These are phyloP conservation scores for Sordariomycetes sp. DNA, from an alignment of 2,329 filamentous ascomycete genomes.

Conservation along the genomic window DNA sequence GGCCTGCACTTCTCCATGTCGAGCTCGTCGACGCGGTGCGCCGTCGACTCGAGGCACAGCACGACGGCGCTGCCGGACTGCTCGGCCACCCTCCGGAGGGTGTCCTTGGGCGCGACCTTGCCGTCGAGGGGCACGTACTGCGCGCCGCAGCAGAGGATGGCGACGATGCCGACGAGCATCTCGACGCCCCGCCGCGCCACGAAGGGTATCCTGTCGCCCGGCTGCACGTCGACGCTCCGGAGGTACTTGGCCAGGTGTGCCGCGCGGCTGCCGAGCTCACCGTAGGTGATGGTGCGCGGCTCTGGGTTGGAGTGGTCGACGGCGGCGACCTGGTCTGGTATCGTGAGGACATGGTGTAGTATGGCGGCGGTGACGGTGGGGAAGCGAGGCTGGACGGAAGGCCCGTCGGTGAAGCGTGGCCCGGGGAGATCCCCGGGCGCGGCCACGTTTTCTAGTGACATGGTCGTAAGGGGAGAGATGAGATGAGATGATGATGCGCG, in stretches of 20 bases:
- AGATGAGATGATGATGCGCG: not conserved
- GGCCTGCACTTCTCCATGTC: slow-evolving; percentile 7
- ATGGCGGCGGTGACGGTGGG: slow-evolving; percentile 26
- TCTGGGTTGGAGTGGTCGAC: slow-evolving; percentile 20
- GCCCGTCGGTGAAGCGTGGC: slow-evolving; percentile 11
- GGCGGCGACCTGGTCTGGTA: slow-evolving; percentile 26
- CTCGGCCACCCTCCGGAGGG: slow-evolving; percentile 35
- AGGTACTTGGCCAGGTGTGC: slow-evolving; percentile 31
- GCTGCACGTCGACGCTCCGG: slow-evolving; percentile 23
- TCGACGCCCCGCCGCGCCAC: slow-evolving; percentile 43
- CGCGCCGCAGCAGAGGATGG: slow-evolving; percentile 43
- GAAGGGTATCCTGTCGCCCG: slow-evolving; percentile 38
- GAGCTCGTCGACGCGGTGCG: slow-evolving; percentile 18
- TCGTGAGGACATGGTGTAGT: slow-evolving; percentile 22
- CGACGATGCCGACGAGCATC: slow-evolving; percentile 47
- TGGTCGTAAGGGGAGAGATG: not conserved
- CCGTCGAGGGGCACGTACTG: slow-evolving; percentile 52
- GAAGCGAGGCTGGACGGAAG: slow-evolving; percentile 19
- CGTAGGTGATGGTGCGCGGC: slow-evolving; percentile 28
- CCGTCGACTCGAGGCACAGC: slow-evolving; percentile 32
- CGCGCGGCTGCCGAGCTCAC: slow-evolving; percentile 27
- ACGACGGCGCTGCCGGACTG: slow-evolving; percentile 30
- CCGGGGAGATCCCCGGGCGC: not conserved
- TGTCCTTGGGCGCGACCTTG: slow-evolving; percentile 35
- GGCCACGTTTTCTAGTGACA: not conserved